Evolutionary conservation across 2,329 filamentous ascomycete genomes (phyloP), one percentile per base, ranked within the genome.

Genomic region (Sclerotinia trifoliorum): DNA sequence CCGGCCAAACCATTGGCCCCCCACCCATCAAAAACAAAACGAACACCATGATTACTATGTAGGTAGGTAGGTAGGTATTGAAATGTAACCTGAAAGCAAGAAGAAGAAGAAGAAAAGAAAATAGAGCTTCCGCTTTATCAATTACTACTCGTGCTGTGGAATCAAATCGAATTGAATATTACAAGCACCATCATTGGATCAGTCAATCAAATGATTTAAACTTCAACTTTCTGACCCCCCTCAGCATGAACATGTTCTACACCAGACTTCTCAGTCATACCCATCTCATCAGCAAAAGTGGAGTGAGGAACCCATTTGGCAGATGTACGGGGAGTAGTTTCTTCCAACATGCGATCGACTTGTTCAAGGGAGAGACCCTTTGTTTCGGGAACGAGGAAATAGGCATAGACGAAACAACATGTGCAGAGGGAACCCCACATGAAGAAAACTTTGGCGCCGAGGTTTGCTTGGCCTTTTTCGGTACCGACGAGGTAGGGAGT

Each of bases 351-450:
- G 78, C 88, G 85, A 74, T 92, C 90, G 72, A 92, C 88, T 79
- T 92, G 87, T 78, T 93, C 90, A 68, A 92, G 84, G 3, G 86
- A 87, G 5, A 92, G 83, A 66, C 89, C 89, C 83, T 92, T 92
- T 73, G 89, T 92, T 80, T 92, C 90, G 70, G 89, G 89, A 70
- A 92, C 82, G 73, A 88, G 78, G 77, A 85, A 80, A 77, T 81
- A 87, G 63, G 85, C 82, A 76, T 86, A 88, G 48, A 85, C 77
- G 69, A 86, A 82, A 69, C 81, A 83, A 60, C 80, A 77, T 68
- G 81, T 81, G 79, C 86, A 89, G 65, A 86, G 83, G 35, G 81
- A 81, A 52, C 86, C 86, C 86, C 87, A 89, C 74, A 89, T 78
- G 81, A 87, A 89, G 82, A 77, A 77, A 51, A 77, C 73, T 4